These are phyloP conservation scores for Passiflora organensis DNA, from an alignment of 345 rosid genomes.

Conservation along the genomic window DNA sequence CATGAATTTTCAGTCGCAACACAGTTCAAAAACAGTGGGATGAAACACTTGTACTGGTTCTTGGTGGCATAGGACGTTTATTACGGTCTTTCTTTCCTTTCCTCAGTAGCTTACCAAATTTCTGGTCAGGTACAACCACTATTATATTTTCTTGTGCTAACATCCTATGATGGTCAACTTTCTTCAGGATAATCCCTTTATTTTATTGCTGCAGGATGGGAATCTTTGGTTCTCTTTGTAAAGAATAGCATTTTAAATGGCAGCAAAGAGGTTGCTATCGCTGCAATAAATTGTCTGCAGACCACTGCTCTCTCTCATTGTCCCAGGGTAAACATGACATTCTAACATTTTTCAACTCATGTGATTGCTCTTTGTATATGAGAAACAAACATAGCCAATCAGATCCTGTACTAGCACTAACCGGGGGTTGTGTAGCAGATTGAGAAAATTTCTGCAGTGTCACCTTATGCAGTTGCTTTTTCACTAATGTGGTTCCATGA, in stretches of 20 bases:
- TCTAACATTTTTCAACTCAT: background rate
- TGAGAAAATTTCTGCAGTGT: background rate
- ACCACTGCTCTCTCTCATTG: conserved; percentile 73
- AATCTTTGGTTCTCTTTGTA: conserved; percentile 66
- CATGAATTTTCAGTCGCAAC: conserved; percentile 70
- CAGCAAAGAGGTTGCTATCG: conserved; percentile 91
- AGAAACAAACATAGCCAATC: background rate
- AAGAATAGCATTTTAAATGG: conserved; percentile 77
- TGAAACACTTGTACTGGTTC: conserved; percentile 92
- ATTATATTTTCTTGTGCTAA: conserved; percentile 2
- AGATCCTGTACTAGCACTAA: no score
- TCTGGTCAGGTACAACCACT: conserved; percentile 69
- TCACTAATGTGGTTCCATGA: conserved; percentile 13
- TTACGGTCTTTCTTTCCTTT: conserved; percentile 91
- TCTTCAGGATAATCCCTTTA: background rate
- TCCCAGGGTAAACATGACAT: conserved; percentile 52
- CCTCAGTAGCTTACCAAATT: conserved; percentile 63
- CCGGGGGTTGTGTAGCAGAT: no score
- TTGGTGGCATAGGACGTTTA: conserved; percentile 89
- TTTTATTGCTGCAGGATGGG: conserved; percentile 68
- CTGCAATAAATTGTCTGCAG: conserved; percentile 83
- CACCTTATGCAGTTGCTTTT: background rate
- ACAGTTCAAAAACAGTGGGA: conserved; percentile 99
- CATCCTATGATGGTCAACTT: background rate
- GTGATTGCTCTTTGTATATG: conserved; percentile 3